Base-by-base conservation (phyloP, 306 rosid genomes). In the Purshia tridentata region DNA sequence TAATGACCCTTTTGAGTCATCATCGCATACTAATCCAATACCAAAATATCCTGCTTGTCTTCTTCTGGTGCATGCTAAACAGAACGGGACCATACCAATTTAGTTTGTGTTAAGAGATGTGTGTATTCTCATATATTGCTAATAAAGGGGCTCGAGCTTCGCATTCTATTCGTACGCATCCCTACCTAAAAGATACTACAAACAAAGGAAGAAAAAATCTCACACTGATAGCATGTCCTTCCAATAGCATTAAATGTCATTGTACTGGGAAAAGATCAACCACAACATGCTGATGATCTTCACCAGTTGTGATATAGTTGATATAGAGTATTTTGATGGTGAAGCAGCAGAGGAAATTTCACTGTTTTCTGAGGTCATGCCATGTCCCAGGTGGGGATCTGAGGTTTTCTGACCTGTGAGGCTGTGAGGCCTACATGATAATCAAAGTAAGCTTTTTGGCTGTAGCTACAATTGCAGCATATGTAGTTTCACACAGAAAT, bases 401-500 rank as follows among this genome's bases (percentile, higher is more conserved):
- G 55, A 58, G 19, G 6, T 49, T 40, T 78, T 61, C 76, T 69
- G 64, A 57, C 16, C 39, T 72, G 23, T 45, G 22, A 53, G 59
- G 19, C 39, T 72, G 23, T 45, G 22, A 53, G 59, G 19, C 58
- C 71, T 39, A 77, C 78, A 87, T 84, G 86, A 48, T 84, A 41
- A 69, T 87, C 82, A 80, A 48, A 84, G 81, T 80, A 18, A 80
- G 85, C 82, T 80, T 82, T 77, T 66, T 82, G 47, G 79, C 73
- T 56, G 77, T 61, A 12, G 88, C 81, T 74, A 69, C 87, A 19
- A 39, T 84, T 78, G 79, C 84, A 60, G 81, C 84, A 45, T 74
- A 75, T 72, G 72, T 56, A 63, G 71, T 77, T 75, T 77, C 84
- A 2, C 74, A 19, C 6, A 75, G 46, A 48, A 80, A 75, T 75